Evolutionary conservation across 2,329 filamentous ascomycete species (phyloP).

Genomic region (Taxawa tesnikishii): DNA sequence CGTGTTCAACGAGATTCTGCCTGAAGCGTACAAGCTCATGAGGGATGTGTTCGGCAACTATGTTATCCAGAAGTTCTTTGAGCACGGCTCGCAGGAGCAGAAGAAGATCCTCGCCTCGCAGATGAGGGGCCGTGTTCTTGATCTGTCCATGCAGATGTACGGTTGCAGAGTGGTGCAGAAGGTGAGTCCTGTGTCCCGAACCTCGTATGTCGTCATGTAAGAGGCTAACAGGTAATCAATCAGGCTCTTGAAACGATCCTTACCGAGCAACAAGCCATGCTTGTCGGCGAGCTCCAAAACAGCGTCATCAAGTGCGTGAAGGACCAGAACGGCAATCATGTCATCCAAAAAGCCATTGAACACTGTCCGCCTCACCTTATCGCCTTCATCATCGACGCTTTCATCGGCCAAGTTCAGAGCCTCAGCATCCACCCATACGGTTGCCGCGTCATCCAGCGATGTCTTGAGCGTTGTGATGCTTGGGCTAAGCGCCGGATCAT

Average conservation of each 20-base stretch:
- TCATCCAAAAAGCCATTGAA: slow-evolving; percentile 88
- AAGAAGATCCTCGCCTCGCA: slow-evolving; percentile 75
- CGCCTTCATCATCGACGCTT: slow-evolving; percentile 71
- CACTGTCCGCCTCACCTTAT: slow-evolving; percentile 66
- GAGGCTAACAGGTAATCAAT: not conserved
- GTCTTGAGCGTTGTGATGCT: slow-evolving; percentile 71
- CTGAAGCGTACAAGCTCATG: slow-evolving; percentile 80
- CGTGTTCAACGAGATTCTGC: slow-evolving; percentile 76
- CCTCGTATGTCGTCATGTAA: not conserved
- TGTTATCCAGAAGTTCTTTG: slow-evolving; percentile 95
- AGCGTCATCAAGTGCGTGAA: slow-evolving; percentile 67
- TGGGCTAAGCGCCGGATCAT: slow-evolving; percentile 61
- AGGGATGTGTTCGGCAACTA: slow-evolving; percentile 97
- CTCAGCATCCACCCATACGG: slow-evolving; percentile 74
- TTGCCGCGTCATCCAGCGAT: slow-evolving; percentile 84
- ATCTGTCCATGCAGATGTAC: slow-evolving; percentile 78
- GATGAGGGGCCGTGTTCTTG: slow-evolving; percentile 76
- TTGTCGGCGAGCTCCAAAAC: slow-evolving; percentile 71
- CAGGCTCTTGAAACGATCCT: slow-evolving; percentile 82
- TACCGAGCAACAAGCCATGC: slow-evolving; percentile 75
- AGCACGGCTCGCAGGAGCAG: slow-evolving; percentile 86
- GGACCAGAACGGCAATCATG: slow-evolving; percentile 90
- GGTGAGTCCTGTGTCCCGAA: slow-evolving; percentile 31
- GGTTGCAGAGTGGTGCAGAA: slow-evolving; percentile 94
- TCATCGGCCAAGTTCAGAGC: slow-evolving; percentile 60